Evolutionary conservation across 352 stramenopile species (phyloP), one percentile per base, ranked within the genome.

Genomic region (Pythium oligandrum): DNA sequence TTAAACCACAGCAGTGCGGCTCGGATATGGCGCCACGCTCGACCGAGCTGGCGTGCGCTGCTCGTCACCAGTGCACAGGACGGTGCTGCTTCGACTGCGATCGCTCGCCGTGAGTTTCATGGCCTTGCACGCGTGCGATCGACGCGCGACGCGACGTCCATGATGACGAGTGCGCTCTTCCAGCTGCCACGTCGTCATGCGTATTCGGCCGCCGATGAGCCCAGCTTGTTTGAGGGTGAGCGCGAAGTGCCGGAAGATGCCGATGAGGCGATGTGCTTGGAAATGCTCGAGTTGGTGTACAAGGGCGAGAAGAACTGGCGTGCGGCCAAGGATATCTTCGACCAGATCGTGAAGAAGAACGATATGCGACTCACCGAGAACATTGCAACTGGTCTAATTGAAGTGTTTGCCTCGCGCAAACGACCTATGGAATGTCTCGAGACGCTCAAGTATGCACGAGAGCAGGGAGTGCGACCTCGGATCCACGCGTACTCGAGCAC

Each of bases 401-500:
- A 86, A 35, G 63, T 84, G 26, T 63, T 92, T 31, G 67, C 79
- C 3, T 39, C 66, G 11, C 74, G 75, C 44, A 51, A 66, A 35
- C 61, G 70, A 10, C 57, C 74, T 9, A 40, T 63, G 11, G 79
- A 90, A 40, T 85, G 78, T 57, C 71, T 94, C 46, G 71, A 78
- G 1, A 66, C 84, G 49, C 61, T 94, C 44, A 71, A 74, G 4
- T 94, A 83, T 51, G 57, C 79, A 26, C 73, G 83, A 30, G 67
- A 84, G 17, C 67, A 89, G 43, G 76, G 79, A 44, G 51, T 88
- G n/a, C 81, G 83, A 3, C 81, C 83, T 12, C 81, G 79, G 39
- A 94, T 94, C 54, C 77, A 88, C 55, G 68, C 81, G 37, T 94
- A 94, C 71, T 94, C 83, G 42, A 77, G 65, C 51, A 75, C 79